A percentile compares a stretch with the other conserved stretches of the same genome.
phyloP scores from a whole-genome alignment of 2,329 filamentous ascomycete genomes.

The Pseudogymnoascus sp. region DNA sequence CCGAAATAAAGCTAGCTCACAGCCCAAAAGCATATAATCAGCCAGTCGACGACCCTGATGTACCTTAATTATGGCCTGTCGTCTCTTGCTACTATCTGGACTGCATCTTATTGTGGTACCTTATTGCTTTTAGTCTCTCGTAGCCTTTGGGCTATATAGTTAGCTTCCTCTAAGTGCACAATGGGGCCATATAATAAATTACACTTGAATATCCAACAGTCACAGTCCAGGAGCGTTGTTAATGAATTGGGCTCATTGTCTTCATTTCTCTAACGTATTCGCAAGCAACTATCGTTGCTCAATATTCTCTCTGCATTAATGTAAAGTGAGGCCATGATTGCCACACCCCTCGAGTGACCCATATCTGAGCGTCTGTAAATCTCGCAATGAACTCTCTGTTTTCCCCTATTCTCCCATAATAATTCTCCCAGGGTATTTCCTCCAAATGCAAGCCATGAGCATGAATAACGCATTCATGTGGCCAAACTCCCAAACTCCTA shows the following conservation, averaged over 20 bases:
- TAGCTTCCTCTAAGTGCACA: background rate
- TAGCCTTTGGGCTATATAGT: background rate
- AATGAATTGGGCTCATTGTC: background rate
- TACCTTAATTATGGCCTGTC: background rate
- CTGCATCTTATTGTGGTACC: background rate
- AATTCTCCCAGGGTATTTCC: constrained; percentile 6
- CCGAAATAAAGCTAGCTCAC: background rate
- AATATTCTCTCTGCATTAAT: background rate
- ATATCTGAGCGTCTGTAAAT: background rate
- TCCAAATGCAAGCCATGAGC: constrained; percentile 10
- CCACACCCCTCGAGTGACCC: background rate
- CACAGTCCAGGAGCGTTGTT: background rate
- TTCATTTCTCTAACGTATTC: background rate
- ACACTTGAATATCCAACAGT: background rate
- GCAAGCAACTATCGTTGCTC: background rate
- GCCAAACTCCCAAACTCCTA: background rate
- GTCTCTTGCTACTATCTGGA: background rate
- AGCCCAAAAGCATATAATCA: background rate
- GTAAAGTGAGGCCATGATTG: background rate
- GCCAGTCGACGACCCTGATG: background rate
- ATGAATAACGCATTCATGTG: background rate
- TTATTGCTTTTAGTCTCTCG: background rate
- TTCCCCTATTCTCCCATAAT: background rate
- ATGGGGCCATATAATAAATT: background rate
- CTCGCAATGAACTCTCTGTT: background rate